These are phyloP conservation scores for Acanthamoeba lenticulata DNA, from an alignment of 208 protist genomes.

Conservation along the genomic window DNA sequence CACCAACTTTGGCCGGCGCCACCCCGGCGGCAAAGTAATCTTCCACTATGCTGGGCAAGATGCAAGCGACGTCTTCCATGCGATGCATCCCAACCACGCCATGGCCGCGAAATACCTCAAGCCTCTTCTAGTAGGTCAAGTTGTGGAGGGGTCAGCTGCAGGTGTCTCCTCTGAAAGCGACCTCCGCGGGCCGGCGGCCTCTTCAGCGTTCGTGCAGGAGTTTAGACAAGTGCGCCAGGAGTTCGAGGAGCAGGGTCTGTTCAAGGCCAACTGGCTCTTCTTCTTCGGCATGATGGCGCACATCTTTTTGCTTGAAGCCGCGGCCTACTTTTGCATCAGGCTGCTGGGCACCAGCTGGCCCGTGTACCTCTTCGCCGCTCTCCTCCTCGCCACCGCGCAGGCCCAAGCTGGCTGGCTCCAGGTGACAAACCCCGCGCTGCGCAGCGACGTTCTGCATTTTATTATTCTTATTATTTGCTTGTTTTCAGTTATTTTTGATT, in stretches of 20 bases:
- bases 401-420: conserved; percentile 90
- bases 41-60: background rate
- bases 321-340: background rate
- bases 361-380: background rate
- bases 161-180: background rate
- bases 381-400: conserved; percentile 88
- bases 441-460: conserved; percentile 83
- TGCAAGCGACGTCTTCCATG: background rate
- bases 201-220: background rate
- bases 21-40: background rate
- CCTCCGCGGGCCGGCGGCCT: background rate
- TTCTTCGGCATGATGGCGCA: background rate
- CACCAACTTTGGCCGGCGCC: background rate
- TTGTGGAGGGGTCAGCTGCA: background rate
- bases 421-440: conserved; percentile 84
- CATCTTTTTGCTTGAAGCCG: background rate
- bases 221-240: background rate
- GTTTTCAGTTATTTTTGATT: background rate
- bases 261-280: background rate
- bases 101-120: background rate
- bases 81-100: background rate
- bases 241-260: conserved; percentile 7
- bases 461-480: conserved; percentile 80
- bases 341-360: background rate
- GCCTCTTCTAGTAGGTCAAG: background rate